Evolutionary conservation across 2,329 filamentous ascomycete species (phyloP), one percentile per base, ranked within the genome.

Genomic region (Akanthomyces muscarius): DNA sequence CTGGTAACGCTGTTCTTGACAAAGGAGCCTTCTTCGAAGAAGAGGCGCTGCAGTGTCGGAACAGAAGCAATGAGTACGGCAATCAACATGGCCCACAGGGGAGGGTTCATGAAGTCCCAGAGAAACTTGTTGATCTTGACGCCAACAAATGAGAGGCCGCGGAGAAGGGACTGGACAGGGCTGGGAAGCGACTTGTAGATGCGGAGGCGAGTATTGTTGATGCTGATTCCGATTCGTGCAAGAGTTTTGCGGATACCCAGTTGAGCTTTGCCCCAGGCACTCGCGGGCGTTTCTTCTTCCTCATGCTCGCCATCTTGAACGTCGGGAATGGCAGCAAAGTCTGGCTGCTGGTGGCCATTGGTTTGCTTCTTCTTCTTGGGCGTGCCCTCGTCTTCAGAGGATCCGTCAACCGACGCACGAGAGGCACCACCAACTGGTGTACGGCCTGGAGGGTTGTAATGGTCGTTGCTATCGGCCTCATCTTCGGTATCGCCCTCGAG

Each of bases 51-150:
- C 8, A 99, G 83, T 1, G 80, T 72, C 0, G 95, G 95, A 6
- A 97, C 85, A 0, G 92, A 96, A 3, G 95, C 95, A 6, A 99
- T 90, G 57, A 97, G 78, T 52, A 98, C 88, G n/a, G 95, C 91
- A 45, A 88, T 80, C 41, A 98, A 80, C 95, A 99, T 98, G 36
- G 95, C 93, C 92, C 93, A 98, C 30, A 99, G 86, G 0, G 95
- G 95, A 48, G 95, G 94, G 76, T 98, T 98, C 94, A 99, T 98
- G 75, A 97, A 97, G 54, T 90, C 89, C 90, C 90, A 95, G 14
- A 93, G 73, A 59, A 92, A 92, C 55, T 77, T 77, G 68, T 85
- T 76, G 68, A 91, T 66, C 74, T 83, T 74, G 68, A 69, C 74
- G 51, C 74, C 77, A 21, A 78, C 68, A 13, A 63, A 67, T 55